A percentile compares a stretch with the other conserved stretches of the same genome.
Evolutionary conservation across 805 yeast genomes (phyloP).

Genomic region (Ogataea neopini): DNA sequence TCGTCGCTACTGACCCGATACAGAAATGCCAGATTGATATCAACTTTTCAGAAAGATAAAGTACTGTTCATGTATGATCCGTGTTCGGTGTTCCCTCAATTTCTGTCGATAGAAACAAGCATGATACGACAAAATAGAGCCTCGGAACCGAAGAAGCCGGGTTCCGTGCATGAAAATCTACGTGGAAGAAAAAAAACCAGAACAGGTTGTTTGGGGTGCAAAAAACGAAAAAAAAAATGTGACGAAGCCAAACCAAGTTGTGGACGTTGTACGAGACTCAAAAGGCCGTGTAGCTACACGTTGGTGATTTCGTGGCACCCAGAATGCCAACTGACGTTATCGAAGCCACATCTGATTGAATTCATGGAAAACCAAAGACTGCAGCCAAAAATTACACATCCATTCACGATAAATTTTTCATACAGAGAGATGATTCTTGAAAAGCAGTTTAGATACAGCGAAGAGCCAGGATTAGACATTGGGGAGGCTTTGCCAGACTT

Average conservation of each 20-base stretch:
- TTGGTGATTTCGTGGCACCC: constrained; percentile 21
- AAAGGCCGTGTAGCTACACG: constrained; percentile 21
- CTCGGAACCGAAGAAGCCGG: background rate
- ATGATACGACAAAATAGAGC: background rate
- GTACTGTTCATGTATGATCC: background rate
- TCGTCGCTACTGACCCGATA: background rate
- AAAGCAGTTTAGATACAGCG: background rate
- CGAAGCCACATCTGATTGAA: background rate
- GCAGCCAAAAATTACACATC: background rate
- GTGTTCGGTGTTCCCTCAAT: background rate
- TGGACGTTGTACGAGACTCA: constrained; percentile 20
- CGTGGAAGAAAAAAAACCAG: constrained; percentile 18
- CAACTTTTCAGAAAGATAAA: background rate
- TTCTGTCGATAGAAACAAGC: background rate
- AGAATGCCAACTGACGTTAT: constrained; percentile 17
- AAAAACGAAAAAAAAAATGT: constrained; percentile 45
- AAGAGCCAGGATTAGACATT: background rate
- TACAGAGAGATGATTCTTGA: constrained; percentile 16
- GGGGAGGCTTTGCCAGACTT: too few species aligned
- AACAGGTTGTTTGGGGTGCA: constrained; percentile 44
- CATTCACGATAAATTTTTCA: constrained; percentile 14
- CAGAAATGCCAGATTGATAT: background rate
- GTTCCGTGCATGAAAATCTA: constrained; percentile 1
- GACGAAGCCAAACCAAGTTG: constrained; percentile 28
- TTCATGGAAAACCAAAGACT: background rate